Percentiles rank a stretch among this genome's conserved stretches.
phyloP scores from a whole-genome alignment of 345 rosid species.

The Eucalyptus paniculata region DNA sequence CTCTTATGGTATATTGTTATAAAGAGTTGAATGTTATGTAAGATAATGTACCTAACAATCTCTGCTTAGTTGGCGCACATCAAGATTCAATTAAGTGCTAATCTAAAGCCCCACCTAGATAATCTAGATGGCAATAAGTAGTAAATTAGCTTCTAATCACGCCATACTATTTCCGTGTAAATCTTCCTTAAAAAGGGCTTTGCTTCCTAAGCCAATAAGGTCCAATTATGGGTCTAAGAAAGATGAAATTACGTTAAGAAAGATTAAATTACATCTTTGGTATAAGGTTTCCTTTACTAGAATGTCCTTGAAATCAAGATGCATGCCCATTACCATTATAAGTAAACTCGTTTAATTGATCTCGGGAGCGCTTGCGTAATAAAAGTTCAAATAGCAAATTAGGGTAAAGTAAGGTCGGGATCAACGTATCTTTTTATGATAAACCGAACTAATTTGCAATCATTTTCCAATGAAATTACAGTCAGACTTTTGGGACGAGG shows the following conservation, averaged over 20 bases:
- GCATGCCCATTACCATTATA: too few species aligned
- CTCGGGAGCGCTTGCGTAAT: not conserved
- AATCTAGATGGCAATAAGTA: not conserved
- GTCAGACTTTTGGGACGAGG: too few species aligned
- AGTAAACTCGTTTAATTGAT: not conserved
- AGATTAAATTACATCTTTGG: too few species aligned
- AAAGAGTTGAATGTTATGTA: too few species aligned
- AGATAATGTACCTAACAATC: not conserved
- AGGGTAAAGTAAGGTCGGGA: not conserved
- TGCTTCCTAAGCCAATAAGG: not conserved
- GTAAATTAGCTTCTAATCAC: not conserved
- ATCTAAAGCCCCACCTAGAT: not conserved
- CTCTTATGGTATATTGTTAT: too few species aligned
- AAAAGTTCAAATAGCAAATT: not conserved
- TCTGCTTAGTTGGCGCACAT: not conserved
- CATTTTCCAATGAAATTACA: too few species aligned
- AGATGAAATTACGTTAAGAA: too few species aligned
- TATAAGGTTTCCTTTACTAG: too few species aligned
- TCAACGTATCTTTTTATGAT: too few species aligned
- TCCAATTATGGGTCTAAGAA: not conserved
- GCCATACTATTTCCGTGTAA: not conserved
- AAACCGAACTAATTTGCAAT: too few species aligned
- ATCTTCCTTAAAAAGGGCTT: not conserved
- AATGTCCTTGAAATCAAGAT: too few species aligned
- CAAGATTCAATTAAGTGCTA: not conserved